Percentiles rank a stretch among this genome's conserved stretches.
Evolutionary conservation across 805 yeast genomes (phyloP).

Genomic region (Pichia deserticola): DNA sequence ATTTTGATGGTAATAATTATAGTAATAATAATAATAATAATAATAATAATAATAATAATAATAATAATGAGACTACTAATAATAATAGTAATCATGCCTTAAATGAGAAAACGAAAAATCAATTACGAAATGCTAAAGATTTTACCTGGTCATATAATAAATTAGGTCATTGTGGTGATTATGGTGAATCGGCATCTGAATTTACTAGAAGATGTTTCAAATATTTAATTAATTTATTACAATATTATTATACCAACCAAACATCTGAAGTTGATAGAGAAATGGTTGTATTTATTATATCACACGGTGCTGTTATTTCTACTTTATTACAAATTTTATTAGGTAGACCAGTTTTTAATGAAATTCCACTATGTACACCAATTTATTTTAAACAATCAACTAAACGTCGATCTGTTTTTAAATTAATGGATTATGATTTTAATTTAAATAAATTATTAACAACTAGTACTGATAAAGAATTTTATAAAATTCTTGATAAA

Average conservation of each 20-base stretch:
- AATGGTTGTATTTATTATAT: conserved; percentile 28
- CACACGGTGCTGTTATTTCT: conserved; percentile 40
- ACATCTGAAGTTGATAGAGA: conserved; percentile 23
- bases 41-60: no score
- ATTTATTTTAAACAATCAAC: conserved; percentile 26
- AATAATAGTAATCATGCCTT: conserved; percentile 13
- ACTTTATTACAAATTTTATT: conserved; percentile 32
- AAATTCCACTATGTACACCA: conserved; percentile 33
- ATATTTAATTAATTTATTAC: conserved; percentile 29
- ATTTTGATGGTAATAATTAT: background rate
- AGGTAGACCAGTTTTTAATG: conserved; percentile 32
- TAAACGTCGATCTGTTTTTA: conserved; percentile 19
- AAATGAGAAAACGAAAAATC: conserved; percentile 13
- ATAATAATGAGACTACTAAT: background rate
- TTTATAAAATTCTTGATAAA: conserved; percentile 18
- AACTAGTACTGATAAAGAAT: conserved; percentile 19
- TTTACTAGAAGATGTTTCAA: conserved; percentile 31
- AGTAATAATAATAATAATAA: no score
- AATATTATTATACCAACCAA: conserved; percentile 23
- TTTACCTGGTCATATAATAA: conserved; percentile 28
- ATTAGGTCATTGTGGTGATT: conserved; percentile 37
- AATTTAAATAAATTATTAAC: conserved; percentile 24
- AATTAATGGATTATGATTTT: conserved; percentile 29
- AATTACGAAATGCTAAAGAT: conserved; percentile 19
- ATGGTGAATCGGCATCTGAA: conserved; percentile 32